phyloP scores from a whole-genome alignment of 768 basidiomycete species.

The Pulveroboletus ravenelii region DNA sequence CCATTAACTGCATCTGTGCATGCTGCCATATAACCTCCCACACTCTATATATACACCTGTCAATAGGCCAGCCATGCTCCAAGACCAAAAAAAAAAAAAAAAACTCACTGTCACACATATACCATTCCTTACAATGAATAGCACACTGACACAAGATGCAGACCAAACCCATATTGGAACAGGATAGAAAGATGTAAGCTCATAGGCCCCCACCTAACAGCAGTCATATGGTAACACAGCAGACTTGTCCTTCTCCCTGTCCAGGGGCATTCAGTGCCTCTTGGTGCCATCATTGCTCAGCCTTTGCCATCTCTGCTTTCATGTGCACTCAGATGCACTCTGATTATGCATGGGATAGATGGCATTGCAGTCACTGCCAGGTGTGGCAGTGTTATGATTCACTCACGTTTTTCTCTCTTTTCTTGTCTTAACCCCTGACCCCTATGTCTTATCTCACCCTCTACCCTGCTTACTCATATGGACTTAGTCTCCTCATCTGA shows the following conservation, averaged over 20 bases:
- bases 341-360: no score
- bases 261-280: background rate
- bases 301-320: slow-evolving; percentile 6
- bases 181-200: slow-evolving; percentile 9
- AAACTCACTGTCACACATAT: slow-evolving; percentile 5
- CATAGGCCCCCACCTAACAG: background rate
- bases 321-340: background rate
- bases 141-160: background rate
- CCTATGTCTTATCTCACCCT: no score
- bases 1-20: no score
- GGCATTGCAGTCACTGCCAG: slow-evolving; percentile 51
- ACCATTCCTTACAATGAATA: background rate
- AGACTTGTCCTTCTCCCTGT: no score
- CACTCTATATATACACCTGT: background rate
- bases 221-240: no score
- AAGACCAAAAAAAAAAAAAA: background rate
- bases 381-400: no score
- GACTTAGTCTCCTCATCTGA: no score
- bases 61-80: background rate
- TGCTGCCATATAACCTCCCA: background rate
- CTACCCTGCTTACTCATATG: no score
- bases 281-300: slow-evolving; percentile 7
- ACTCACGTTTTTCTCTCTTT: no score
- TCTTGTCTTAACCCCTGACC: no score
- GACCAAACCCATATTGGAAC: background rate